Base-by-base conservation (phyloP, 2,329 filamentous ascomycete genomes). In the Fusarium sp. region DNA sequence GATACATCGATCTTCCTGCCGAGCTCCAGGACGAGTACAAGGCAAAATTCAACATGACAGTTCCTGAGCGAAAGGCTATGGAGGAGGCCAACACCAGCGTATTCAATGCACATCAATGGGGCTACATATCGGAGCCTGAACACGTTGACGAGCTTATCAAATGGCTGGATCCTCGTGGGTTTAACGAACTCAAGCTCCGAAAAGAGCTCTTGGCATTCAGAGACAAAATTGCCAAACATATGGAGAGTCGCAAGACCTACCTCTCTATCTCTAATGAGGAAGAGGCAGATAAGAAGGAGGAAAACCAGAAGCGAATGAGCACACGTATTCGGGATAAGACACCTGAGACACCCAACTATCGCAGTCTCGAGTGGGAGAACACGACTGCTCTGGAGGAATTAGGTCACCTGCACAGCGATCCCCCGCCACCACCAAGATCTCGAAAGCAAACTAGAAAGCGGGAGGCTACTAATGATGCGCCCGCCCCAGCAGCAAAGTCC, bases 51-150 rank as follows among this genome's bases (percentile, higher is more conserved):
- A 86, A 90, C 69, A 91, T 94, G 82, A 97, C 92, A 3, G 89
- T 97, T 1, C 89, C 90, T 0, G 91, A 97, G 78, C 91, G 96
- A 61, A 97, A 97, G 81, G 87, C 88, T 72, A 83, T 86, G 59
- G 96, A 99, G 77, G 96, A 99, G 81, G 94, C 94, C 7, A 79
- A 85, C 0, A 96, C 93, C 1, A 91, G 90, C 71, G 87, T 98
- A 4, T 89, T 87, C 61, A 90, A 86, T 51, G 93, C 95, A 3
- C 81, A 83, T 14, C 91, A 98, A 78, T 99, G 96, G 94, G 96
- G 92, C 13, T 99, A 93, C 80, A 94, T 93, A 72, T 92, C 95
- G 37, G 91, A 96, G 13, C 89, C 92, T 0, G 88, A 91, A 48
- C 86, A 92, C 37, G 80, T 99, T 7, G 92, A 96, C 64, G 87